These are phyloP conservation scores for Tephrocybe sp. DNA, from an alignment of 768 basidiomycete genomes.

Conservation along the genomic window DNA sequence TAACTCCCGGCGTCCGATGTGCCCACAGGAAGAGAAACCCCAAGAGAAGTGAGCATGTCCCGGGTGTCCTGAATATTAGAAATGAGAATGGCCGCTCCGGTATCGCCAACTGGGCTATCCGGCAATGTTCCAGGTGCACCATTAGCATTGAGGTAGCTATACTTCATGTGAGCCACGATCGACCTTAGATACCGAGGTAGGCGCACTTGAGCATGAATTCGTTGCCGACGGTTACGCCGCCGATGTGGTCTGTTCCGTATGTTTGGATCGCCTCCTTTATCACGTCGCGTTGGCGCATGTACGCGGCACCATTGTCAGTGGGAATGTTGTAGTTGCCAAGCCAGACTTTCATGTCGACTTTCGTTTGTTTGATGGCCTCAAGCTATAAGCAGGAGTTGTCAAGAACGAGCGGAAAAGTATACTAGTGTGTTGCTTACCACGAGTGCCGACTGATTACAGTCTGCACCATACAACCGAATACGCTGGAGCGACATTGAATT, in stretches of 20 bases:
- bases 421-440: conserved; percentile 47
- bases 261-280: conserved; percentile 67
- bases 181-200: neutral
- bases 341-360: conserved; percentile 81
- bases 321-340: conserved; percentile 67
- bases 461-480: conserved; percentile 82
- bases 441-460: conserved; percentile 79
- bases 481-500: conserved; percentile 40
- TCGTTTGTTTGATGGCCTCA: conserved; percentile 87
- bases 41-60: conserved; percentile 50
- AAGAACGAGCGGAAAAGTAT: neutral
- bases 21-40: conserved; percentile 65
- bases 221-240: conserved; percentile 88
- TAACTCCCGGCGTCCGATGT: conserved; percentile 84
- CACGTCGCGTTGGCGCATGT: conserved; percentile 66
- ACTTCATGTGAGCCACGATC: neutral
- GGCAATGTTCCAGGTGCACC: conserved; percentile 42
- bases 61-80: conserved; percentile 67
- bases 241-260: conserved; percentile 74
- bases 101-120: conserved; percentile 56
- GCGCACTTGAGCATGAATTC: conserved; percentile 81
- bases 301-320: conserved; percentile 66
- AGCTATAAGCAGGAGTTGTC: conserved; percentile 39
- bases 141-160: conserved; percentile 56
- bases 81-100: conserved; percentile 63